Conservation (phyloP, 306 rosid genomes). For the Cicer pinnatifidum region DNA sequence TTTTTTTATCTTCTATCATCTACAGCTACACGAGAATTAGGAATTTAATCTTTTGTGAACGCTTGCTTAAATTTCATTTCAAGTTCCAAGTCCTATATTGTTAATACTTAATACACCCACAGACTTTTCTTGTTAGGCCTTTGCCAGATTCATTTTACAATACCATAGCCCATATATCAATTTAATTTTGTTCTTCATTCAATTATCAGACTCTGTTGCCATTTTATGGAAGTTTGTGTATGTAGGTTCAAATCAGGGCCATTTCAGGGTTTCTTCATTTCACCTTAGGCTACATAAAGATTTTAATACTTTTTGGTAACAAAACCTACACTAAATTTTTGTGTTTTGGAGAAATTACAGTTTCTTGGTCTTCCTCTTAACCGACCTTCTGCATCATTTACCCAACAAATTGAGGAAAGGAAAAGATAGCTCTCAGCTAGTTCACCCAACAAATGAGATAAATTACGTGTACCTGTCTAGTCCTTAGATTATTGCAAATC, state of each 20-base stretch:
- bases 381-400: constrained; percentile 22
- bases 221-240: neutral
- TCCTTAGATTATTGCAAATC: constrained; percentile 23
- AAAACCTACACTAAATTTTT: constrained; percentile 14
- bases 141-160: constrained; percentile 1
- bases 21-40: neutral
- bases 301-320: neutral
- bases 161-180: neutral
- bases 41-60: neutral
- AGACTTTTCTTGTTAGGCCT: neutral
- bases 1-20: neutral
- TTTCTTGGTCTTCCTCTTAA: constrained; percentile 11
- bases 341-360: constrained; percentile 8
- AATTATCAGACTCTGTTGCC: constrained; percentile 1
- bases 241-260: neutral
- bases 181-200: constrained; percentile 28
- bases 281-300: constrained; percentile 18
- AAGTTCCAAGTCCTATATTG: constrained; percentile 28
- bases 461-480: constrained; percentile 18
- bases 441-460: constrained; percentile 26
- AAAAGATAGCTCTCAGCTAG: constrained; percentile 13
- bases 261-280: constrained; percentile 13
- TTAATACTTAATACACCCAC: constrained; percentile 7
- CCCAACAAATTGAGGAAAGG: neutral
- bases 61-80: constrained; percentile 2